These are phyloP conservation scores for Claviceps purpurea DNA, from an alignment of 2,329 filamentous ascomycete genomes.

Conservation along the genomic window DNA sequence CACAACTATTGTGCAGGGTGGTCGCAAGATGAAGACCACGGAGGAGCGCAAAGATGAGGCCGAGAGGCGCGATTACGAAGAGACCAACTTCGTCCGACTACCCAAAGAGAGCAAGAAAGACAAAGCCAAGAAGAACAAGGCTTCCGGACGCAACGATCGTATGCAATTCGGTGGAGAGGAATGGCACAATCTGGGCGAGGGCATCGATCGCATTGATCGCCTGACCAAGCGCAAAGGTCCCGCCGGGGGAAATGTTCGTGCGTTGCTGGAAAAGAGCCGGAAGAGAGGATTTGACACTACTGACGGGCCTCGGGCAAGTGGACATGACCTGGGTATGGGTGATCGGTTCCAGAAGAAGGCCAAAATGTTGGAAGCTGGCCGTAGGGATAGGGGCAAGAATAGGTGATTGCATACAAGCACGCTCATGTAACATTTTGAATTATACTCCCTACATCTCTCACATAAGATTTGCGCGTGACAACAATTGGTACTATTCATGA, in stretches of 20 bases:
- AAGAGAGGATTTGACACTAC: slow-evolving; percentile 58
- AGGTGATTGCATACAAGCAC: slow-evolving; percentile 12
- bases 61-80: slow-evolving; percentile 77
- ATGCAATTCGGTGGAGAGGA: slow-evolving; percentile 82
- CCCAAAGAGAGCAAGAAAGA: slow-evolving; percentile 86
- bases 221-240: slow-evolving; percentile 58
- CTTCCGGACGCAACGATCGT: slow-evolving; percentile 35
- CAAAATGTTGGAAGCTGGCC: slow-evolving; percentile 38
- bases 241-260: slow-evolving; percentile 41
- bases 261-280: slow-evolving; percentile 67
- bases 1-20: slow-evolving; percentile 69
- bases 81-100: slow-evolving; percentile 79
- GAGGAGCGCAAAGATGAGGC: slow-evolving; percentile 64
- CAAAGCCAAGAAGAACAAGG: slow-evolving; percentile 46
- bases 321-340: slow-evolving; percentile 48
- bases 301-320: slow-evolving; percentile 58
- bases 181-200: slow-evolving; percentile 74
- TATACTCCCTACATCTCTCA: neutral
- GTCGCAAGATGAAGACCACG: slow-evolving; percentile 65
- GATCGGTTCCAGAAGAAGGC: slow-evolving; percentile 61
- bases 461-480: neutral
- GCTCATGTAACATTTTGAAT: neutral
- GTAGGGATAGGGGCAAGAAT: slow-evolving; percentile 30
- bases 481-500: neutral
- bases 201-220: slow-evolving; percentile 72